A percentile compares a stretch with the other conserved stretches of the same genome.
Conservation (phyloP, 2,329 filamentous ascomycete species). For the Colletotrichum sp. region DNA sequence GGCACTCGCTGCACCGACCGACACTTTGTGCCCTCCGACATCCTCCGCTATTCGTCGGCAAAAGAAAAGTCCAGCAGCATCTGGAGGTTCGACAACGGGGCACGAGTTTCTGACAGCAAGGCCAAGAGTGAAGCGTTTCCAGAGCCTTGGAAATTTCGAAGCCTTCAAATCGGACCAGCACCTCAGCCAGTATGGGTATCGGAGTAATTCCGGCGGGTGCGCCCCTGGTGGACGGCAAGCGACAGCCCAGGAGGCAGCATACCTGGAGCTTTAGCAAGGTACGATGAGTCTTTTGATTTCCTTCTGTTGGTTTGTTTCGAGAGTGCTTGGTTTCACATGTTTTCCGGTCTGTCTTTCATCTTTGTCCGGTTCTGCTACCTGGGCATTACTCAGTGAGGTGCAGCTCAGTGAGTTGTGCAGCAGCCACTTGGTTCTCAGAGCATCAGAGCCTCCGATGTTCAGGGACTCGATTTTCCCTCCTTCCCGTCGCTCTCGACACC, state of each 20-base stretch:
- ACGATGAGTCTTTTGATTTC: conserved; percentile 14
- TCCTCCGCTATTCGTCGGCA: neutral
- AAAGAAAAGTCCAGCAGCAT: neutral
- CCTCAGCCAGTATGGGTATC: conserved; percentile 12
- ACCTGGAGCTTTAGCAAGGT: conserved; percentile 49
- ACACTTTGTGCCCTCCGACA: neutral
- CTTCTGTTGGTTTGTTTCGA: neutral
- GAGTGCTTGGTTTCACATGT: neutral
- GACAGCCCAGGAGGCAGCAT: conserved; percentile 34
- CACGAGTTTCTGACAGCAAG: neutral
- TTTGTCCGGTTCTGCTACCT: neutral
- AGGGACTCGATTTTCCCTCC: neutral
- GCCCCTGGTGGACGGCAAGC: conserved; percentile 4
- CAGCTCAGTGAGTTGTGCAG: neutral
- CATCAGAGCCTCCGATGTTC: neutral
- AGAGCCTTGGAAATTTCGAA: neutral
- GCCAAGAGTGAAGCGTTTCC: neutral
- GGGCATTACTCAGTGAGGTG: neutral
- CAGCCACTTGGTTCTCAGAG: neutral
- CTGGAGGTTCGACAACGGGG: neutral
- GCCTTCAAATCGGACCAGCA: neutral
- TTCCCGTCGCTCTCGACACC: neutral
- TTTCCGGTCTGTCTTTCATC: neutral
- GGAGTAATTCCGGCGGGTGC: conserved; percentile 18
- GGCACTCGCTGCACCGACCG: conserved; percentile 13